A percentile compares a stretch with the other conserved stretches of the same genome.
Conservation (phyloP, 441 rosid species). For the Euphorbia celastroides region DNA sequence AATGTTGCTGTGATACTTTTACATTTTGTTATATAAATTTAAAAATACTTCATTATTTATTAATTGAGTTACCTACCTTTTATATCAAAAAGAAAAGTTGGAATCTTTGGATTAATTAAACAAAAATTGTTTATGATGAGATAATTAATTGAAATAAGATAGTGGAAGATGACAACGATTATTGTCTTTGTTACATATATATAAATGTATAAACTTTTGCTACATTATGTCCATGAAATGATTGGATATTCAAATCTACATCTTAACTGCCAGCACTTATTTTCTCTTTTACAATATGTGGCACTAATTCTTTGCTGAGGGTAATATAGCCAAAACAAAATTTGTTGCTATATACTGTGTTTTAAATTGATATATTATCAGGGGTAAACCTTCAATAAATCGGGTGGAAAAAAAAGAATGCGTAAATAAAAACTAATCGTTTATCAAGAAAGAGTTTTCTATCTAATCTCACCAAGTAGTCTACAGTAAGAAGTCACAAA, state of each 20-base stretch:
- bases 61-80: neutral
- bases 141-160: neutral
- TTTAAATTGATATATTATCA: too few species aligned
- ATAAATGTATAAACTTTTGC: neutral
- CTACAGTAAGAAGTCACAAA: too few species aligned
- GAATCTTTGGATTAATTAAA: neutral
- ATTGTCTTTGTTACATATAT: neutral
- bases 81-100: neutral
- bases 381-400: too few species aligned
- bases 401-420: too few species aligned
- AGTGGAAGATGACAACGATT: constrained; percentile 2
- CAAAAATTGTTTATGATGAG: neutral
- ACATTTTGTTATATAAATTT: too few species aligned
- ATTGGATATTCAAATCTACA: neutral
- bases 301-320: too few species aligned
- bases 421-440: too few species aligned
- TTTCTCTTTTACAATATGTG: neutral
- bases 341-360: too few species aligned
- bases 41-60: neutral
- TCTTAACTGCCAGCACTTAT: constrained; percentile 12
- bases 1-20: too few species aligned
- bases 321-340: too few species aligned
- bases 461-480: too few species aligned
- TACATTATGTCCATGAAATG: neutral
- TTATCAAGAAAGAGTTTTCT: too few species aligned